Evolutionary conservation across 2,329 filamentous ascomycete genomes (phyloP).

Genomic region (Myotisia sp.): DNA sequence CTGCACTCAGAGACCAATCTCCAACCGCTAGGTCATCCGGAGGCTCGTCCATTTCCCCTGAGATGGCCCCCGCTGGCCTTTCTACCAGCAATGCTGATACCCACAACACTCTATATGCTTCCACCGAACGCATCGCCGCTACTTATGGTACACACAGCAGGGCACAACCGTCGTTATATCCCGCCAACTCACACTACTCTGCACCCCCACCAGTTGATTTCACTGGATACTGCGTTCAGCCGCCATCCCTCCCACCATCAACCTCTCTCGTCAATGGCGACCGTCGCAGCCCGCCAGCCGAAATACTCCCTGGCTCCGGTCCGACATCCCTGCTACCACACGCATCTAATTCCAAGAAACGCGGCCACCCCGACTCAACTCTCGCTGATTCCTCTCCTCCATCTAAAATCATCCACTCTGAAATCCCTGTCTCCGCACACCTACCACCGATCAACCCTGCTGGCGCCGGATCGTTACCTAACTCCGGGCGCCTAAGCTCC

Average conservation of each 20-base stretch:
- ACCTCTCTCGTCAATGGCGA: constrained; percentile 8
- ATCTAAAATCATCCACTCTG: constrained; percentile 15
- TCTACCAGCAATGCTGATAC: constrained; percentile 18
- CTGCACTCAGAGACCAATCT: constrained; percentile 45
- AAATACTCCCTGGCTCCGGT: constrained; percentile 10
- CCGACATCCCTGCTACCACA: constrained; percentile 11
- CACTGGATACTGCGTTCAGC: constrained; percentile 30
- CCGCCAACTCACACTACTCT: constrained; percentile 15
- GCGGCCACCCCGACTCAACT: constrained; percentile 22
- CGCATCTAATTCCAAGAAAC: constrained; percentile 23
- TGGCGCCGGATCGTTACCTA: constrained; percentile 14
- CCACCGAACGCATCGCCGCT: constrained; percentile 16
- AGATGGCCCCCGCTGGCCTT: constrained; percentile 23
- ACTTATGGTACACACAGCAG: constrained; percentile 2
- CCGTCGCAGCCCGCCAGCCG: neutral
- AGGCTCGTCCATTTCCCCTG: constrained; percentile 30
- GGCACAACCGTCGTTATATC: neutral
- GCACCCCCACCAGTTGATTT: constrained; percentile 38
- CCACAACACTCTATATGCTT: constrained; percentile 21
- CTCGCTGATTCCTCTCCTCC: constrained; percentile 16
- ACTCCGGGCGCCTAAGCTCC: constrained; percentile 52
- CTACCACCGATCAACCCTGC: constrained; percentile 23
- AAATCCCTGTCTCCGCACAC: constrained; percentile 23
- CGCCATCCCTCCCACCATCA: constrained; percentile 17
- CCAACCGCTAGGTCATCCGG: constrained; percentile 29